phyloP scores from a whole-genome alignment of 78 protist genomes.

The Dictyostelium firmibasis region DNA sequence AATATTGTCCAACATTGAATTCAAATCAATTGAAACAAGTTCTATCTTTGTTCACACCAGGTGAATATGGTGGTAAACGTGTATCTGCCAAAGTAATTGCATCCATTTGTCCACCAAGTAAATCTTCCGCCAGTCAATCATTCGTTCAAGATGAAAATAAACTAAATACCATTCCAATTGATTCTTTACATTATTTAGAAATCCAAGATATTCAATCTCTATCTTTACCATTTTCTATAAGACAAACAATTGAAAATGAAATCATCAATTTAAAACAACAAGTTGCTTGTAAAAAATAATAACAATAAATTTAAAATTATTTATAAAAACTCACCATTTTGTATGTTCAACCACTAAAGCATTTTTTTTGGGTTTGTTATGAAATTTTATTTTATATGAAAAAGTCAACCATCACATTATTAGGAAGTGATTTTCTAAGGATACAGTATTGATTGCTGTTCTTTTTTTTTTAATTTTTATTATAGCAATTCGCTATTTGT shows the following conservation, averaged over 20 bases:
- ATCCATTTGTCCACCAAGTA: background rate
- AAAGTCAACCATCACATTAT: too few relatives aligned
- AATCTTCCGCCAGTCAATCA: background rate
- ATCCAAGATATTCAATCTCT: constrained; percentile 23
- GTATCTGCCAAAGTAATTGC: constrained; percentile 20
- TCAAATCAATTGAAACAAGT: constrained; percentile 56
- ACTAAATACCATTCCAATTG: constrained; percentile 10
- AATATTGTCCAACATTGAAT: constrained; percentile 42
- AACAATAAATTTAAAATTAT: background rate
- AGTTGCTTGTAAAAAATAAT: background rate
- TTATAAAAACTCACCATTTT: too few relatives aligned
- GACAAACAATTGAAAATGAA: constrained; percentile 41
- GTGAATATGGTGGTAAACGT: constrained; percentile 59
- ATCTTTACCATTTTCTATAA: constrained; percentile 32
- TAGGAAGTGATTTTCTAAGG: too few relatives aligned
- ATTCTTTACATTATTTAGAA: constrained; percentile 54
- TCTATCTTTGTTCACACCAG: constrained; percentile 20
- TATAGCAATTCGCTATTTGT: too few relatives aligned
- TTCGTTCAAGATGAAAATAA: constrained; percentile 17
- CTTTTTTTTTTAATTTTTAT: too few relatives aligned
- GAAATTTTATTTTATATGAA: too few relatives aligned
- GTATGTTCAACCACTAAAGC: too few relatives aligned
- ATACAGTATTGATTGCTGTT: too few relatives aligned
- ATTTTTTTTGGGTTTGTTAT: too few relatives aligned
- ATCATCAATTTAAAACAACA: constrained; percentile 36